Conservation (phyloP, 345 rosid species). For the Pistacia integerrima region DNA sequence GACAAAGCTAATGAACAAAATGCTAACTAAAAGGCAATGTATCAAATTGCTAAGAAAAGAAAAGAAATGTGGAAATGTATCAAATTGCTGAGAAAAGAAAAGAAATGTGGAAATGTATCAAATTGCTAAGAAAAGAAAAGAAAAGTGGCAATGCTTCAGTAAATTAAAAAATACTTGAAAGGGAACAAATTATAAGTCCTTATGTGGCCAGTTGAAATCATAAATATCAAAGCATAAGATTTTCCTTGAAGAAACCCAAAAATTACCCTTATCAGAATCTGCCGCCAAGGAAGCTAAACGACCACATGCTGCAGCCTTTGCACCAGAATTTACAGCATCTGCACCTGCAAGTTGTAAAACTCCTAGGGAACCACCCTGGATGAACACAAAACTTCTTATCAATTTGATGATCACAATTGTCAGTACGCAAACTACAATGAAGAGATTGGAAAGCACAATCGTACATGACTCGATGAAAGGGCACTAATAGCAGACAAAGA, state of each 20-base stretch:
- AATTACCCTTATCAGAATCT: slow-evolving; percentile 65
- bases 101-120: too few species aligned
- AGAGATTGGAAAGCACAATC: background rate
- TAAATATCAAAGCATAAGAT: background rate
- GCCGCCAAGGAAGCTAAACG: slow-evolving; percentile 83
- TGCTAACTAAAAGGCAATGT: background rate
- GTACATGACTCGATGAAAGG: slow-evolving; percentile 44
- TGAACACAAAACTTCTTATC: slow-evolving; percentile 17
- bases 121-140: background rate
- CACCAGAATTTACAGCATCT: slow-evolving; percentile 73
- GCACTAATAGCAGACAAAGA: slow-evolving; percentile 34
- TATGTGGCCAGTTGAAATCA: background rate
- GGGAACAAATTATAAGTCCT: background rate
- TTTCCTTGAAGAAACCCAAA: background rate
- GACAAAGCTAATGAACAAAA: background rate
- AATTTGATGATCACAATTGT: slow-evolving; percentile 4
- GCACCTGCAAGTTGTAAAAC: slow-evolving; percentile 72
- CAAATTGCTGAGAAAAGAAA: too few species aligned
- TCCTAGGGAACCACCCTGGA: slow-evolving; percentile 63
- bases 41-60: background rate
- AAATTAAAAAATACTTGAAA: background rate
- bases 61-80: background rate
- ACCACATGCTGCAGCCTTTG: slow-evolving; percentile 94
- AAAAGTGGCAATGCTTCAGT: background rate
- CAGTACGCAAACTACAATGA: background rate